Percentiles rank a stretch among this genome's conserved stretches.
phyloP scores from a whole-genome alignment of 2,329 filamentous ascomycete species.

The Lachnellula occidentalis region DNA sequence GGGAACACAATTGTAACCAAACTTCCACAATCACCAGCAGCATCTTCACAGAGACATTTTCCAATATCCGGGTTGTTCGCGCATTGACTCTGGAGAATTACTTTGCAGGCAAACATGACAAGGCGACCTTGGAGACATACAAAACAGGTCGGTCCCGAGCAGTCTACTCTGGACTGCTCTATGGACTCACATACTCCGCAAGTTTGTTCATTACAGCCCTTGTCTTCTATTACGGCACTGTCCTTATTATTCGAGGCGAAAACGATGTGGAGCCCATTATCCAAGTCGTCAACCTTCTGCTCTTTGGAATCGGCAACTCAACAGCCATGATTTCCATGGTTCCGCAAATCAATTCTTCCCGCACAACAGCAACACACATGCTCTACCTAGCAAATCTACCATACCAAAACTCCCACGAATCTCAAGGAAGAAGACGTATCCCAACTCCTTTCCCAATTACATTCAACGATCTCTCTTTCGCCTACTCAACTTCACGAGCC shows the following conservation, averaged over 20 bases:
- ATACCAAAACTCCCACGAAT: slow-evolving; percentile 18
- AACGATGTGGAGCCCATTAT: slow-evolving; percentile 55
- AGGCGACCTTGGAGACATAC: slow-evolving; percentile 47
- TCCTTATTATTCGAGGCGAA: slow-evolving; percentile 49
- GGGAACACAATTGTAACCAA: slow-evolving; percentile 65
- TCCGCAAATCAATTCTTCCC: slow-evolving; percentile 72
- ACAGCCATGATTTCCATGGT: slow-evolving; percentile 66
- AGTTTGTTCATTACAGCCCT: slow-evolving; percentile 69
- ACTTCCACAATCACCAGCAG: slow-evolving; percentile 54
- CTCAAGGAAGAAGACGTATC: slow-evolving; percentile 44
- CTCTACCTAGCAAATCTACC: slow-evolving; percentile 64
- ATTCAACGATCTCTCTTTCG: slow-evolving; percentile 61
- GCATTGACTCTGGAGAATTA: slow-evolving; percentile 67
- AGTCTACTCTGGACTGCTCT: slow-evolving; percentile 62
- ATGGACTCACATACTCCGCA: slow-evolving; percentile 70
- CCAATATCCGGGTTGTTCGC: slow-evolving; percentile 73
- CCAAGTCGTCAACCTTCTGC: slow-evolving; percentile 72
- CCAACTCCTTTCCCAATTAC: slow-evolving; percentile 39
- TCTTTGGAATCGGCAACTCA: slow-evolving; percentile 76
- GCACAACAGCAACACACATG: slow-evolving; percentile 66
- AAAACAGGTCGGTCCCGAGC: slow-evolving; percentile 61
- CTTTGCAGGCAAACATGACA: slow-evolving; percentile 60
- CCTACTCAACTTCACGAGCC: slow-evolving; percentile 57
- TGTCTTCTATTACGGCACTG: slow-evolving; percentile 76
- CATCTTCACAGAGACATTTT: slow-evolving; percentile 69